Base-by-base conservation (phyloP, 2,329 filamentous ascomycete species). In the Fusarium udum region DNA sequence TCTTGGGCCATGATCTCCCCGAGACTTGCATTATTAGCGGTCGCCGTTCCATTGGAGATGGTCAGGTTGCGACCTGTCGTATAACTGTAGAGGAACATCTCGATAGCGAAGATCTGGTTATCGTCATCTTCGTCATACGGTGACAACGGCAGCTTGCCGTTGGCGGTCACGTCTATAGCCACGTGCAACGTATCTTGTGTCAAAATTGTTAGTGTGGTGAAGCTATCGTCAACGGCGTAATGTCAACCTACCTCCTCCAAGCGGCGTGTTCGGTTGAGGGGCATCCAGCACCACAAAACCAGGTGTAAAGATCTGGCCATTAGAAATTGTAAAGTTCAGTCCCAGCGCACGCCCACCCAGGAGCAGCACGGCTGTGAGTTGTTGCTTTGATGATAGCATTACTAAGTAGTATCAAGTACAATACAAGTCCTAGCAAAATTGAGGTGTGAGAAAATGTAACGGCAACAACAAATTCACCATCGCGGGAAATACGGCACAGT, bases 271-370 rank as follows among this genome's bases (percentile, higher is more conserved):
- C 10, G 90, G 90, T 70, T 92, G 90, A 18, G 90, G 90, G 37
- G 91, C 86, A 80, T 93, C 87, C 40, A 93, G 83, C 63, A 93
- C 87, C 31, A 87, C 91, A 62, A 93, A 86, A 1, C 92, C 91
- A 1, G 91, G 91, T 0, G 91, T 93, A 76, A 88, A 92, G 61
- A 93, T 88, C 75, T 93, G 90, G 22, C 91, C 91, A 73, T 89
- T 89, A 28, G 89, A 81, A 58, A 90, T 87, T 26, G 87, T 89
- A 75, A 92, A 92, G 68, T 85, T 83, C 46, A 82, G 77, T 11
- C 83, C 83, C 14, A 75, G 67, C 22, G 76, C 67, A 22, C 67
- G 73, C 43, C 61, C 53, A 16, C 74, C 71, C 31, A 80, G 64
- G 20, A 82, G 72, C n/a, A 76, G 56, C n/a, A 49, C 58, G 42